Base-by-base conservation (phyloP, 768 basidiomycete genomes). In the Pulveroboletus sp. region DNA sequence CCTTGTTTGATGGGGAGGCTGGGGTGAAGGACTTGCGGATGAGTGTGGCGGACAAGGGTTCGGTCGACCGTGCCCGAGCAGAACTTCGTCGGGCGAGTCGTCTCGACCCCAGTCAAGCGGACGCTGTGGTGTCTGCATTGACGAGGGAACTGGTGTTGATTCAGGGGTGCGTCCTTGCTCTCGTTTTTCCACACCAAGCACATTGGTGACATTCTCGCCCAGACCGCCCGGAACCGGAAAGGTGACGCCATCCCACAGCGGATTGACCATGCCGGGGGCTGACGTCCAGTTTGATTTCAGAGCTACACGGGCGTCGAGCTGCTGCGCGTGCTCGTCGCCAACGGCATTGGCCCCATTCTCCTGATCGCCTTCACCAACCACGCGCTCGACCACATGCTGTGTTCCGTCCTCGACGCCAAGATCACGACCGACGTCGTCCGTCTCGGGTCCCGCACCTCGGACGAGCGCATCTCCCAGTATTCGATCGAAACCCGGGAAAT, bases 161-260 rank as follows among this genome's bases (percentile, higher is more conserved):
- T 33, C 87, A 90, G 67, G 89, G 88, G 83, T 87, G 57, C 53
- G 69, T 54, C 43, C 8, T 6, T 14, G 7, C n/a, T n/a, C 25
- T 6, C 3, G 34, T 35, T 19, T 12, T 21, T 8, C 5, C 11
- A 8, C 27, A 40, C 1, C 27, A 29, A 29, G 27, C 12, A 11
- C 8, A 9, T 38, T 10, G 19, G 40, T 44, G 2, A 46, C 47
- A 19, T 23, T 40, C 23, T 24, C 23, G 4, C 32, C 4, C 49
- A 86, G 85, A 38, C 87, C 87, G 21, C 88, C 87, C 2, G 88
- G 87, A 1, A 89, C 87, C 0, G 88, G 87, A 52, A 88, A 88
- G 76, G 84, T 84, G 37, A 52, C 48, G 24, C 16, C 19, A 4
- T 32, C 12, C 8, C 4, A 11, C 16, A 14, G 10, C 10, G 20